Evolutionary conservation across 192 early-diverging fungal species (phyloP), one percentile per base, ranked within the genome.

Genomic region (Phycomyces blakesleeanus): DNA sequence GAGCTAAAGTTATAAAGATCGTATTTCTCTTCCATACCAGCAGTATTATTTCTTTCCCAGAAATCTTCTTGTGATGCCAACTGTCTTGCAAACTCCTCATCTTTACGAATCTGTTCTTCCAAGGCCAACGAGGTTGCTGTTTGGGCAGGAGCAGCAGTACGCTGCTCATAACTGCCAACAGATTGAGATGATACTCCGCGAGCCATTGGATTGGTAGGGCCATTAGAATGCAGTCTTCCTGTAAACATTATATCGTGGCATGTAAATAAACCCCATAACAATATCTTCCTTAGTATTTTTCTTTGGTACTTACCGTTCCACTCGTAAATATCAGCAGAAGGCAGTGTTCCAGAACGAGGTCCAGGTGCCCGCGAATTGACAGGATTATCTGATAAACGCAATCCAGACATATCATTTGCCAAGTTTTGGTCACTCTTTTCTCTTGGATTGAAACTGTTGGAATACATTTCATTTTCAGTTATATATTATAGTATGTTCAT

Each of bases 1-100:
- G n/a, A n/a, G n/a, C n/a, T n/a, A n/a, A n/a, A n/a, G n/a, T n/a
- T n/a, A n/a, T n/a, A n/a, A n/a, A n/a, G n/a, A n/a, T n/a, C n/a
- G n/a, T n/a, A n/a, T n/a, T n/a, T n/a, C n/a, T n/a, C n/a, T n/a
- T n/a, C n/a, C n/a, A n/a, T n/a, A 34, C 29, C 29, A 34, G 29
- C 3, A 34, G 29, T 7, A 7, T 34, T 34, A 7, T 0, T 40
- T 57, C 56, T 20, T 10, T 55, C 22, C 27, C 56, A 41, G 20
- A 41, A 57, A 34, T 37, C 47, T 18, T 61, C 66, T 27, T 61
- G 58, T 50, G 9, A 49, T 10, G 81, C 81, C 55, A 83, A 53
- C 20, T 66, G 71, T 25, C 78, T 74, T 41, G 81, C 81, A 62
- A 76, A 75, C 55, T 83, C 81, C 55, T 83, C 81, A 42, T 83